phyloP scores from a whole-genome alignment of 352 stramenopile species.

The Aphanomyces stellatus region DNA sequence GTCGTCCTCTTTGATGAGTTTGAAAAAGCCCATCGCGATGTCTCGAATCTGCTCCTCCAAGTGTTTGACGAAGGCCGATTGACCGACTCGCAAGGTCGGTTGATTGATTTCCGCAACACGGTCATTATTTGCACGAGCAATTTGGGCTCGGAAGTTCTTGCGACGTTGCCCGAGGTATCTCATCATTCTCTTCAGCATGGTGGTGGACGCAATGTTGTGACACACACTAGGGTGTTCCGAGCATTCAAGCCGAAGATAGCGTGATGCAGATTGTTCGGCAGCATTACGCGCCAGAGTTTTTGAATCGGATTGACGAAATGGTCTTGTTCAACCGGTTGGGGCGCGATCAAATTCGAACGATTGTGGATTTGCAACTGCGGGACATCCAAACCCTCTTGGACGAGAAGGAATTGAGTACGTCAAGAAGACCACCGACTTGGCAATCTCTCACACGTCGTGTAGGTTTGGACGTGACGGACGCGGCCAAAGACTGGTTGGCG shows the following conservation, averaged over 20 bases:
- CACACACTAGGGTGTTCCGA: conserved; percentile 32
- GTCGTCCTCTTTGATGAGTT: conserved; percentile 97
- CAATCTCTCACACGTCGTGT: neutral
- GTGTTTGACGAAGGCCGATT: conserved; percentile 81
- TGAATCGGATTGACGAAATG: conserved; percentile 98
- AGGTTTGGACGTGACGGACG: conserved; percentile 80
- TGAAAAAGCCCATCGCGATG: conserved; percentile 95
- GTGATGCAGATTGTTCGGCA: conserved; percentile 87
- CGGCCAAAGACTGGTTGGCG: conserved; percentile 88
- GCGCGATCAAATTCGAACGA: conserved; percentile 86
- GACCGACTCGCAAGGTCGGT: conserved; percentile 92
- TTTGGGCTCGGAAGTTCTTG: conserved; percentile 88
- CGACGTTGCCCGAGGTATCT: conserved; percentile 37
- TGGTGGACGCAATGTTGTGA: neutral
- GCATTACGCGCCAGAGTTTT: conserved; percentile 96
- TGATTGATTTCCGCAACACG: conserved; percentile 96
- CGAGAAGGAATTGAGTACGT: conserved; percentile 78
- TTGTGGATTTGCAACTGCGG: conserved; percentile 93
- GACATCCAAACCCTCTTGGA: conserved; percentile 85
- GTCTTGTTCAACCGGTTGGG: conserved; percentile 96
- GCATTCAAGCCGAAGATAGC: conserved; percentile 51
- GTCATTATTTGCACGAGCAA: conserved; percentile 98
- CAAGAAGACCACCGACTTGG: neutral
- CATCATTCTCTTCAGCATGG: too few relatives aligned
- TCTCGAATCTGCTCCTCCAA: conserved; percentile 96